Percentiles rank a stretch among this genome's conserved stretches.
Evolutionary conservation across 768 basidiomycete genomes (phyloP).

Genomic region (Amanita molliuscula): DNA sequence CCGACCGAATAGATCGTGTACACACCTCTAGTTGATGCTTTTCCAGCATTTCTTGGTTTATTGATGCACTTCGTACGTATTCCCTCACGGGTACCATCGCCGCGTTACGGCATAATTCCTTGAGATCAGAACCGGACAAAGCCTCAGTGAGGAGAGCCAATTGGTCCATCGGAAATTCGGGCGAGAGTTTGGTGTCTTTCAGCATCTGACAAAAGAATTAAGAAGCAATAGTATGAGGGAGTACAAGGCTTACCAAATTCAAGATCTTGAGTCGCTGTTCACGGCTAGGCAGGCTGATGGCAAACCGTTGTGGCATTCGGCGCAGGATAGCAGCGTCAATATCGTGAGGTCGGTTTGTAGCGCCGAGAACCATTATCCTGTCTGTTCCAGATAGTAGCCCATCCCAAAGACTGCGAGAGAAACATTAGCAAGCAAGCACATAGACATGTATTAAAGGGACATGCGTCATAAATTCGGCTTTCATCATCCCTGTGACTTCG

Average conservation of each 20-base stretch:
- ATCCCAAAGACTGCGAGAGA: conserved; percentile 73
- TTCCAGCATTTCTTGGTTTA: conserved; percentile 30
- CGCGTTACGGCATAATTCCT: conserved; percentile 87
- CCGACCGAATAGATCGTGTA: background rate
- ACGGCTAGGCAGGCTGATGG: conserved; percentile 67
- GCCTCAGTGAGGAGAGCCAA: conserved; percentile 68
- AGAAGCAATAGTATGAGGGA: background rate
- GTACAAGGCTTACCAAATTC: conserved; percentile 39
- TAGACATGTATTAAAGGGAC: conserved; percentile 15
- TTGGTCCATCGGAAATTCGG: conserved; percentile 45
- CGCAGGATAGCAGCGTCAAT: conserved; percentile 79
- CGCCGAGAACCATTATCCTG: conserved; percentile 84
- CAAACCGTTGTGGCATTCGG: conserved; percentile 98
- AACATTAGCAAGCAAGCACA: background rate
- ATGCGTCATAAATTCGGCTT: conserved; percentile 91
- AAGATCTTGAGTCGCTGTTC: conserved; percentile 83
- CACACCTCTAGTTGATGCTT: conserved; percentile 39
- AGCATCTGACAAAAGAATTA: conserved; percentile 59
- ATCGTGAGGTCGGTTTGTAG: conserved; percentile 92
- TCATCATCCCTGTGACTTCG: conserved; percentile 98
- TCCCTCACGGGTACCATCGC: conserved; percentile 91
- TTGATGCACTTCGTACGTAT: conserved; percentile 48
- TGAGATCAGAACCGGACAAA: conserved; percentile 82
- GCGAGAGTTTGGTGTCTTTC: conserved; percentile 57
- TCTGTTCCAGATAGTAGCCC: conserved; percentile 76